Evolutionary conservation across 768 basidiomycete species (phyloP).

Genomic region (Kwoniella heveanensis): DNA sequence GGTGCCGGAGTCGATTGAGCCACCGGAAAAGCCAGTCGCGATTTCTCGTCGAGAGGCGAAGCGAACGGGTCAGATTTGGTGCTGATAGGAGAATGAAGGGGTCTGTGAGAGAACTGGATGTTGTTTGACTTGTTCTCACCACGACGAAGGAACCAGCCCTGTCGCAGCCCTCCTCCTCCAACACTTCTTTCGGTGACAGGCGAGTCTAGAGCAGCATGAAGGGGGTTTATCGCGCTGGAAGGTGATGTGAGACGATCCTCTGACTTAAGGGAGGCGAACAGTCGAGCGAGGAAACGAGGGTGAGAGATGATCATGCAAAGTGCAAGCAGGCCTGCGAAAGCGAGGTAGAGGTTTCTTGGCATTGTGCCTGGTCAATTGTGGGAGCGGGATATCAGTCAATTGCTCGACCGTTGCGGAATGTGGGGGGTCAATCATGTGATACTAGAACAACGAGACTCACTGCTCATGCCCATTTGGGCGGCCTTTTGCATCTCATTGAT

Average conservation of each 20-base stretch:
- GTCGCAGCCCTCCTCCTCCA: slow-evolving; percentile 22
- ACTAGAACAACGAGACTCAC: too few species aligned
- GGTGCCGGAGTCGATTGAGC: slow-evolving; percentile 13
- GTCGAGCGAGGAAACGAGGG: slow-evolving; percentile 47
- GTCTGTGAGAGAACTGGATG: not conserved
- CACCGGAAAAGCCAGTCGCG: not conserved
- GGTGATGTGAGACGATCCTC: not conserved
- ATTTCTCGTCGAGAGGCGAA: slow-evolving; percentile 11
- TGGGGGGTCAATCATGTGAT: too few species aligned
- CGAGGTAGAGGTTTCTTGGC: slow-evolving; percentile 38
- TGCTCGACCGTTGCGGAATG: too few species aligned
- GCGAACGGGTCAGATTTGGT: slow-evolving; percentile 21
- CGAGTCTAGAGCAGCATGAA: slow-evolving; percentile 3
- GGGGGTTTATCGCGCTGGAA: not conserved
- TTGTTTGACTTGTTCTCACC: not conserved
- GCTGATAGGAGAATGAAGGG: not conserved
- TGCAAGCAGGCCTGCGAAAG: slow-evolving; percentile 33
- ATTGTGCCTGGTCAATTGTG: too few species aligned
- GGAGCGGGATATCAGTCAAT: too few species aligned
- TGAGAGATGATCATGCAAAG: slow-evolving; percentile 44
- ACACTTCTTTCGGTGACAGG: slow-evolving; percentile 12
- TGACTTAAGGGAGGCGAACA: slow-evolving; percentile 40
- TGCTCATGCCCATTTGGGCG: slow-evolving; percentile 23
- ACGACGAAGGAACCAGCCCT: slow-evolving; percentile 24
- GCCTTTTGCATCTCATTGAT: slow-evolving; percentile 23